Base-by-base conservation (phyloP, 2,329 filamentous ascomycete species). In the Aspergillus udagawae region DNA sequence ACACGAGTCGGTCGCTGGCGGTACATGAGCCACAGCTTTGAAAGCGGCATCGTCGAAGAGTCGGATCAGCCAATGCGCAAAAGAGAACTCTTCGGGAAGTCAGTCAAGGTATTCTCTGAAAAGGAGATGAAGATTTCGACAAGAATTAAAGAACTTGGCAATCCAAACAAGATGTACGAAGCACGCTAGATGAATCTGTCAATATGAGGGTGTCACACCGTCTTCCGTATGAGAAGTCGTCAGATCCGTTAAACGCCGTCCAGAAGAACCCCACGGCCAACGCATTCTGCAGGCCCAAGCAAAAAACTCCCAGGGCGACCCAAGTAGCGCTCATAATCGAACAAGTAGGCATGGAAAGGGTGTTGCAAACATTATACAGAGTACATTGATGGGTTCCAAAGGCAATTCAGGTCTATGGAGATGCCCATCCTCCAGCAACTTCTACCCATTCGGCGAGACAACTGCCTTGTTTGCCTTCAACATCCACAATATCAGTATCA, bases 381-480 rank as follows among this genome's bases (percentile, higher is more conserved):
- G 65, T 63, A 64, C 55, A 63, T 63, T 55, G 64, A 58, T 54
- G 49, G 52, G 49, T 32, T 32, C 32, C 41, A 38, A 54, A 41
- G 55, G 53, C 35, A 56, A 53, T 54, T 51, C 57, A 29, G 53
- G 53, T 64, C 63, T 76, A 83, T 63, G 83, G 83, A 53, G 82
- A 83, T 57, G 90, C 86, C 91, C 92, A 99, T 58, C 94, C 94
- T 66, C 94, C 94, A 50, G 92, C 93, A 66, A 97, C 92, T 59
- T 97, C 91, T 14, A 99, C 94, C 94, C 94, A 99, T 77, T 99
- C 92, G 9, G 91, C 84, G 56, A 97, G 81, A 77, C 94, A 99
- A 65, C 91, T 96, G 60, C 94, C 94, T 73, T 96, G 90, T 77
- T 97, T 99, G 75, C 92, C 92, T 79, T 99, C 94, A 27, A 99